Percentiles rank a stretch among this genome's conserved stretches.
Evolutionary conservation across 495 filamentous ascomycete genomes (phyloP).

Genomic region (Talaromyces borbonicus): DNA sequence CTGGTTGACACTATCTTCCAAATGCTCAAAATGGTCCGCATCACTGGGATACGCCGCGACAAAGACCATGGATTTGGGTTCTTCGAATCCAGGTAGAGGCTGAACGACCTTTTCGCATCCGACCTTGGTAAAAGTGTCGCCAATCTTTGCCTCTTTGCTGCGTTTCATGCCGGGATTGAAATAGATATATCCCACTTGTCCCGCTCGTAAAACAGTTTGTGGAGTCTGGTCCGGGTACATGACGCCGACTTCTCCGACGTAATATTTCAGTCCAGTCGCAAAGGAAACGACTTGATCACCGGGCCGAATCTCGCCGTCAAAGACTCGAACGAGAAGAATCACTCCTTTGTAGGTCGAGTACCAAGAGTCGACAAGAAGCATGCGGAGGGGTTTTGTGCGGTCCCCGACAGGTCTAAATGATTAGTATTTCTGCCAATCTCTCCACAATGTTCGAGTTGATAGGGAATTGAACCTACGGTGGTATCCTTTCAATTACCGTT

Average conservation of each 20-base stretch:
- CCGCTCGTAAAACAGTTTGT: slow-evolving; percentile 69
- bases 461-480: slow-evolving; percentile 38
- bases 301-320: slow-evolving; percentile 73
- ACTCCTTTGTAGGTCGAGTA: slow-evolving; percentile 94
- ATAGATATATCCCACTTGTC: slow-evolving; percentile 90
- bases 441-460: not conserved
- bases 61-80: slow-evolving; percentile 98
- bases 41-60: slow-evolving; percentile 93
- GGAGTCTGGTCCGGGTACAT: slow-evolving; percentile 87
- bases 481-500: slow-evolving; percentile 73
- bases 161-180: slow-evolving; percentile 98
- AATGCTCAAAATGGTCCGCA: slow-evolving; percentile 71
- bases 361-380: slow-evolving; percentile 95
- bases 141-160: slow-evolving; percentile 89
- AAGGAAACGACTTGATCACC: slow-evolving; percentile 80
- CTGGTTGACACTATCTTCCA: slow-evolving; percentile 93
- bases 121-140: slow-evolving; percentile 86
- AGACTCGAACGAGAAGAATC: slow-evolving; percentile 81
- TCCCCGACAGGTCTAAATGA: slow-evolving; percentile 61
- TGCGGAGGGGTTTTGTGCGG: slow-evolving; percentile 55
- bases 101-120: slow-evolving; percentile 69
- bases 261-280: slow-evolving; percentile 78
- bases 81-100: slow-evolving; percentile 85
- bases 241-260: slow-evolving; percentile 91
- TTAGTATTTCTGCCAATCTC: not conserved